Evolutionary conservation across 768 basidiomycete genomes (phyloP).

Genomic region (Obba rivulosa): DNA sequence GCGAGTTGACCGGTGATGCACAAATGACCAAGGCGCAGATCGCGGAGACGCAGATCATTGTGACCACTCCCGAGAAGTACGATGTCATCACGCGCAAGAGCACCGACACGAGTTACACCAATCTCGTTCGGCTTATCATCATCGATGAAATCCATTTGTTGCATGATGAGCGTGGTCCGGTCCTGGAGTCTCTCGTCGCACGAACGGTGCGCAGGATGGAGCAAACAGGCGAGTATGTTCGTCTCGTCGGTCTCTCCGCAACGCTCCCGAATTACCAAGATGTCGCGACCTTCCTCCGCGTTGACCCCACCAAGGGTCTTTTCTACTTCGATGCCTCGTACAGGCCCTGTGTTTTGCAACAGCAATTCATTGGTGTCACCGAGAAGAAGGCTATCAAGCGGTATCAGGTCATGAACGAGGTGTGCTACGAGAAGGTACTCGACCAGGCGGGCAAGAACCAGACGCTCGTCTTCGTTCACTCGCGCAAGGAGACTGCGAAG

Average conservation of each 20-base stretch:
- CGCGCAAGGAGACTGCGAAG: conserved; percentile 97
- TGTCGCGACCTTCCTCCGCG: conserved; percentile 94
- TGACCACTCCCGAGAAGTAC: conserved; percentile 99
- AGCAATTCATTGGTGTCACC: conserved; percentile 95
- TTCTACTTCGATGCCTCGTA: conserved; percentile 97
- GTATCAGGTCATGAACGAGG: conserved; percentile 97
- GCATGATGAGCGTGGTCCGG: conserved; percentile 97
- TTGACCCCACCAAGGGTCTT: conserved; percentile 85
- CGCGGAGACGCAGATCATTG: conserved; percentile 94
- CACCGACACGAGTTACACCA: conserved; percentile 95
- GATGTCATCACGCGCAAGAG: conserved; percentile 98
- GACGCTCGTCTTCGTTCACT: conserved; percentile 95
- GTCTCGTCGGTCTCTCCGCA: conserved; percentile 91
- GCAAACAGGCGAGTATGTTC: conserved; percentile 88
- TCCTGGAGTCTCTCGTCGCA: conserved; percentile 86
- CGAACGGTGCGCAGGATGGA: conserved; percentile 92
- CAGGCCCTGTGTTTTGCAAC: conserved; percentile 90
- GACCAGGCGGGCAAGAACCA: conserved; percentile 90
- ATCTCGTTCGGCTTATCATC: conserved; percentile 92
- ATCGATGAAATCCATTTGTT: conserved; percentile 97
- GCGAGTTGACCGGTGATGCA: conserved; percentile 94
- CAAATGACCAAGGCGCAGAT: conserved; percentile 99
- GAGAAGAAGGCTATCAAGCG: conserved; percentile 99
- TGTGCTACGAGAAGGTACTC: conserved; percentile 97
- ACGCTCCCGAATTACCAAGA: conserved; percentile 99